Percentiles rank a stretch among this genome's conserved stretches.
These are phyloP conservation scores for Vitis vinifera DNA, from an alignment of 164 flowering plant genomes.

Conservation along the genomic window DNA sequence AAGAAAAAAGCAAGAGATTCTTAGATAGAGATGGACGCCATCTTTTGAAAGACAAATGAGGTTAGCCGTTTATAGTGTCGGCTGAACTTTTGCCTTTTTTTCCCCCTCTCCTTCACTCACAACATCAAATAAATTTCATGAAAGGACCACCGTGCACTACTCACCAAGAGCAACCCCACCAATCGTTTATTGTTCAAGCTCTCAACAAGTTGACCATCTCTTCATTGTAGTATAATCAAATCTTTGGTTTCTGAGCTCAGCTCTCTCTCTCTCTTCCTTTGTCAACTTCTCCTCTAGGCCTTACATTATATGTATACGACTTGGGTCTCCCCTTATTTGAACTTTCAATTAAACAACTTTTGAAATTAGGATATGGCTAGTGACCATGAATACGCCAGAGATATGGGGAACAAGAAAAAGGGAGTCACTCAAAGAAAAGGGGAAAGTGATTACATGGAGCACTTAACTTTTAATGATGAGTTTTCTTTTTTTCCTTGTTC, in stretches of 20 bases:
- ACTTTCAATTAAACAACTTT: not conserved
- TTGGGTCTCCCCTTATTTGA: not conserved
- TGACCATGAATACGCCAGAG: not conserved
- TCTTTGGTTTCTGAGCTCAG: not conserved
- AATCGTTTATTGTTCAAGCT: too few relatives aligned
- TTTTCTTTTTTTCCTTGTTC: not conserved
- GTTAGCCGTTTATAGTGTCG: constrained; percentile 1
- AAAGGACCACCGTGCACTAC: too few relatives aligned
- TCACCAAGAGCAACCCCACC: too few relatives aligned
- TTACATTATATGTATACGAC: not conserved
- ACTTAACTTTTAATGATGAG: not conserved
- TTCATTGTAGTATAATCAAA: not conserved
- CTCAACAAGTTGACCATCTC: too few relatives aligned
- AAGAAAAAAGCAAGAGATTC: not conserved
- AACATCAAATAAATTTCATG: too few relatives aligned
- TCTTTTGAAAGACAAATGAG: not conserved
- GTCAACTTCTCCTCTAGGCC: not conserved
- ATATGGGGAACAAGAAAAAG: not conserved
- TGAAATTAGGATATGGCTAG: not conserved
- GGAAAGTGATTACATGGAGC: not conserved
- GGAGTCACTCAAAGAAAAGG: not conserved
- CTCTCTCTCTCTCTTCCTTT: not conserved
- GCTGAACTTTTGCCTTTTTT: not conserved
- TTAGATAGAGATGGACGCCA: not conserved
- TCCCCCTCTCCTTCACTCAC: not conserved